Base-by-base conservation (phyloP, 306 rosid genomes). In the Lathyrus oleraceus region DNA sequence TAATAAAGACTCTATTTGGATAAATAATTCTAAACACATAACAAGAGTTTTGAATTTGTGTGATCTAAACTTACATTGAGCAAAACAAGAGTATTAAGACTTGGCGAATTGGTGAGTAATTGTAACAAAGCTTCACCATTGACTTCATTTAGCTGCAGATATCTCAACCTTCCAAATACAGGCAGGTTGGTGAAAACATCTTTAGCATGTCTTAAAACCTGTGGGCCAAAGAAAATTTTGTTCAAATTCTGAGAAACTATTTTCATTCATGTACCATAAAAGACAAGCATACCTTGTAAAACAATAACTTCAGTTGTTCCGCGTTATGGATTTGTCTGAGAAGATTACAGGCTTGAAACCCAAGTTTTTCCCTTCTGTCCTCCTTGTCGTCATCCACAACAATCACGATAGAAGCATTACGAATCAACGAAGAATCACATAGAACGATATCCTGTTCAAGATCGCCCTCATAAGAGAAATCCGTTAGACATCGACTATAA, bases 401-500 rank as follows among this genome's bases (percentile, higher is more conserved):
- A 78, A 78, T 45, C 35, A 78, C 86, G 10, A 82, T 10, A 15
- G 86, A 78, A 23, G 86, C 81, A 38, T 44, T 51, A 15, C n/a
- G 54, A 58, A 81, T 42, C 2, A 52, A 78, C 1, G 68, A 36
- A 3, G 71, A 45, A 47, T 81, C 35, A 19, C 28, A 42, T 1
- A 81, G 70, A 59, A 65, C 0, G 10, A 81, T 43, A 1, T 69
- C 68, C 3, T 69, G 74, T 5, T 40, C 75, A 10, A 81, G 77
- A 77, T 81, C 80, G 12, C 85, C 82, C 75, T 74, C 71, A 58
- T 81, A 81, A 64, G 68, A 73, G 66, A 82, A 82, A 51, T 78
- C 74, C 2, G 45, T 75, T 11, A 75, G 49, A 32, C n/a, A 0
- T 2, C 56, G 65, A 45, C 76, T 61, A 44, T 8, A 44, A 62